Percentiles rank a stretch among this genome's conserved stretches.
Conservation (phyloP, 2,329 filamentous ascomycete genomes). For the Aspergillus flavus region DNA sequence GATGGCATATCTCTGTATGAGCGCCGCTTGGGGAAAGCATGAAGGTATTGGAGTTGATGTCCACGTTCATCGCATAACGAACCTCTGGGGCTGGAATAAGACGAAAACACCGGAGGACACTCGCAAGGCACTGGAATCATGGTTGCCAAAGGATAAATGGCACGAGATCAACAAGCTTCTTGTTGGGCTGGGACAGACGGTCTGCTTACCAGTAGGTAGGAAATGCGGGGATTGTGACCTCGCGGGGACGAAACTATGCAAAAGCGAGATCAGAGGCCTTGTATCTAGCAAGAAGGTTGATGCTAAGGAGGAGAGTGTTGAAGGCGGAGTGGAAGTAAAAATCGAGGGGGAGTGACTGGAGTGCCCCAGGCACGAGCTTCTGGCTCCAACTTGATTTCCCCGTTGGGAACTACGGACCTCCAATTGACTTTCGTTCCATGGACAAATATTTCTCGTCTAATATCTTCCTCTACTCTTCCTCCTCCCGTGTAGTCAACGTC, state of each 20-base stretch:
- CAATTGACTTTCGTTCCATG: background rate
- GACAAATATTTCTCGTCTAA: background rate
- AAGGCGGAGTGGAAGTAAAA: constrained; percentile 17
- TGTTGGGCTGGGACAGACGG: constrained; percentile 84
- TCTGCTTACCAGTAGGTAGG: constrained; percentile 78
- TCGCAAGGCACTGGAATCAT: constrained; percentile 71
- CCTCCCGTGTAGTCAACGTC: background rate
- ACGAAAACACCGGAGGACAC: constrained; percentile 83
- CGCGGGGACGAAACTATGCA: constrained; percentile 74
- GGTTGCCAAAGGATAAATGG: constrained; percentile 84
- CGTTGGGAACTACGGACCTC: background rate
- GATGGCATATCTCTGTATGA: constrained; percentile 89
- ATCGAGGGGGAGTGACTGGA: constrained; percentile 26
- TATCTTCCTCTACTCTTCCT: background rate
- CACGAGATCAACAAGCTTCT: constrained; percentile 89
- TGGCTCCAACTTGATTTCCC: background rate
- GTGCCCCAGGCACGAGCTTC: constrained; percentile 14
- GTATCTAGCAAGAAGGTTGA: constrained; percentile 46
- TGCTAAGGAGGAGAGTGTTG: constrained; percentile 10
- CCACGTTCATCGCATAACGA: constrained; percentile 92
- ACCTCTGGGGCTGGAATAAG: constrained; percentile 89
- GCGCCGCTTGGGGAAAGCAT: constrained; percentile 69
- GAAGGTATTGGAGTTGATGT: constrained; percentile 91
- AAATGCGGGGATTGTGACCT: constrained; percentile 86
- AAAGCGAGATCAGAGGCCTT: constrained; percentile 67